These are phyloP conservation scores for Boletus nobilissimus DNA, from an alignment of 1,284 basidiomycete species.

Conservation along the genomic window DNA sequence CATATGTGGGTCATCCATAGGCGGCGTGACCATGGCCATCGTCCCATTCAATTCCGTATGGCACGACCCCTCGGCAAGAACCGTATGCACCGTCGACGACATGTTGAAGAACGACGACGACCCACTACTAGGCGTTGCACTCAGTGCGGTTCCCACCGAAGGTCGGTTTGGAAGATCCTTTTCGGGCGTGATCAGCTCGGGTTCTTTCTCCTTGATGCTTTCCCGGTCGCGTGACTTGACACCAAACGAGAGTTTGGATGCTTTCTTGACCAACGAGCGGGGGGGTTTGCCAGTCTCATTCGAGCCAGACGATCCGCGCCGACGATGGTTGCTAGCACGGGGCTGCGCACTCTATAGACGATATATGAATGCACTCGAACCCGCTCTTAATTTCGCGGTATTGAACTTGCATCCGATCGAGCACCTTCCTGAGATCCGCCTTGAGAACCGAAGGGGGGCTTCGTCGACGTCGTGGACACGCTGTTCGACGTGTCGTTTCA, in stretches of 20 bases:
- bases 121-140: constrained; percentile 72
- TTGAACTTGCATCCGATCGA: constrained; percentile 94
- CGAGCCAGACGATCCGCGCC: constrained; percentile 60
- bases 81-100: constrained; percentile 62
- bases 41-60: constrained; percentile 41
- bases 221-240: constrained; percentile 54
- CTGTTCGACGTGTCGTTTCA: constrained; percentile 50
- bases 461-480: constrained; percentile 95
- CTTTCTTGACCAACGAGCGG: constrained; percentile 73
- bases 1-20: constrained; percentile 48
- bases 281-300: constrained; percentile 60
- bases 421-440: constrained; percentile 84
- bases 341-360: constrained; percentile 74
- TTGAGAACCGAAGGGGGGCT: constrained; percentile 84
- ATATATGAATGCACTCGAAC: constrained; percentile 95
- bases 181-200: constrained; percentile 51
- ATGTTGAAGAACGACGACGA: constrained; percentile 86
- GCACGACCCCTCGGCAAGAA: constrained; percentile 51
- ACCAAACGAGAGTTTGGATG: constrained; percentile 78
- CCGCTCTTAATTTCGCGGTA: constrained; percentile 91
- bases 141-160: constrained; percentile 63
- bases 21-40: constrained; percentile 43
- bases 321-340: constrained; percentile 55
- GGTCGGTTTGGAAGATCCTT: constrained; percentile 61
- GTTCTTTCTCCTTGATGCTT: constrained; percentile 53